Evolutionary conservation across 148 eudicot genomes (phyloP), one percentile per base, ranked within the genome.

Genomic region (Diospyros lotus): DNA sequence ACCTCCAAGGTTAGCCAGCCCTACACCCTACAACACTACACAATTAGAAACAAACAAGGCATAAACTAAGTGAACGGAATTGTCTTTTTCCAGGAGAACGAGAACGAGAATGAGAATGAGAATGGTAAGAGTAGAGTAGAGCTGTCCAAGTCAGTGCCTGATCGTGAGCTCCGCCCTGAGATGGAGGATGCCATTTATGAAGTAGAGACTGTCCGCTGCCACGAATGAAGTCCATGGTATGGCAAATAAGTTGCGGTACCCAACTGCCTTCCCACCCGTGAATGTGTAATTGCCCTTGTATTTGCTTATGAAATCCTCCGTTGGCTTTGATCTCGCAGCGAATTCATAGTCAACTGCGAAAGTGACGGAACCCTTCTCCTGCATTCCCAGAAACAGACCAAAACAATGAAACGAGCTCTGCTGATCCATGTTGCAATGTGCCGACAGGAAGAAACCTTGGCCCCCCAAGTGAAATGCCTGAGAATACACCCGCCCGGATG

Each of bases 371-470:
- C 93, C 91, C 76, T 91, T 89, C 71, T 91, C 91, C 59, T 91
- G 91, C 96, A 91, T 91, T 9, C 96, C 93, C 75, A 91, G 75
- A 77, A 91, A 91, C 64, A 91, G 84, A 69, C 91, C 97, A 55
- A 91, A 91, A 67, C 90, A 91, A 58, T 89, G 89, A 46, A 77
- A 83, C 3, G 85, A 62, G 74, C 82, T 87, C 75, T 89, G 91
- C 51, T 84, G 97, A 68, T 89, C 97, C 90, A 84, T 82, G 77
- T 89, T 91, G 71, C 93, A 89, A 69, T 91, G 91, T 14, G 91
- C 91, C 4, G 89, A 89, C 58, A 89, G 86, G 80, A 87, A 87
- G 73, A 93, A 93, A 9, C 91, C 91, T 61, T 88, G 90, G 50
- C 89, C 93, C 52, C 87, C 91, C 9, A 88, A 79, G 77, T 87